Conservation (phyloP, 139 green algal genomes). For the Coelastrella sp. region DNA sequence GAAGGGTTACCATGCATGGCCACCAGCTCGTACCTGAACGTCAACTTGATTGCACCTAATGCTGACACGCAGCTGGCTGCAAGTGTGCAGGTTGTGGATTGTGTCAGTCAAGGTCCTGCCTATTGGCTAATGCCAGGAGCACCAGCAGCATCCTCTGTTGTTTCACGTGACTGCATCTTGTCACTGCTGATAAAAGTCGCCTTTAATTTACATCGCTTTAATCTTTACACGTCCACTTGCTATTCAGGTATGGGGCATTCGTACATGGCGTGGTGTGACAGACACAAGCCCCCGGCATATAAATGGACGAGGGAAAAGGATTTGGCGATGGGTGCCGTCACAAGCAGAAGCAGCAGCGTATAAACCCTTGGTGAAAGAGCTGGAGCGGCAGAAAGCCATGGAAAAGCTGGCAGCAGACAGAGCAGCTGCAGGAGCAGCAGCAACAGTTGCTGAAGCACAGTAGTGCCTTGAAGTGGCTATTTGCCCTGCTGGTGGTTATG, state of each 20-base stretch:
- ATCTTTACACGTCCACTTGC: background rate
- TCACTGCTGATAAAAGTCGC: background rate
- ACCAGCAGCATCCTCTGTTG: background rate
- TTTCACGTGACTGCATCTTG: background rate
- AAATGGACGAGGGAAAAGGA: conserved; percentile 13
- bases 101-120: no score
- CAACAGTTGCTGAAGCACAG: background rate
- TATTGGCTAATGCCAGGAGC: background rate
- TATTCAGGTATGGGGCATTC: conserved; percentile 33
- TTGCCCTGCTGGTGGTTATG: background rate
- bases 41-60: background rate
- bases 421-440: background rate
- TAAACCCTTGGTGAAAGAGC: background rate
- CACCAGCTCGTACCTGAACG: background rate
- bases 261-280: conserved; percentile 7
- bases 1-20: no score
- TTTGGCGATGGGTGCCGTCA: conserved; percentile 42
- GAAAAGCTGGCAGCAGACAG: conserved; percentile 13
- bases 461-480: background rate
- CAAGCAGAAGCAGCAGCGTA: conserved; percentile 14
- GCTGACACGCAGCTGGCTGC: background rate
- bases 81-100: no score
- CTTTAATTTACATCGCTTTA: background rate
- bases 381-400: background rate
- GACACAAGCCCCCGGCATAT: background rate